phyloP scores from a whole-genome alignment of 495 filamentous ascomycete species.

The Talaromyces adpressus region DNA sequence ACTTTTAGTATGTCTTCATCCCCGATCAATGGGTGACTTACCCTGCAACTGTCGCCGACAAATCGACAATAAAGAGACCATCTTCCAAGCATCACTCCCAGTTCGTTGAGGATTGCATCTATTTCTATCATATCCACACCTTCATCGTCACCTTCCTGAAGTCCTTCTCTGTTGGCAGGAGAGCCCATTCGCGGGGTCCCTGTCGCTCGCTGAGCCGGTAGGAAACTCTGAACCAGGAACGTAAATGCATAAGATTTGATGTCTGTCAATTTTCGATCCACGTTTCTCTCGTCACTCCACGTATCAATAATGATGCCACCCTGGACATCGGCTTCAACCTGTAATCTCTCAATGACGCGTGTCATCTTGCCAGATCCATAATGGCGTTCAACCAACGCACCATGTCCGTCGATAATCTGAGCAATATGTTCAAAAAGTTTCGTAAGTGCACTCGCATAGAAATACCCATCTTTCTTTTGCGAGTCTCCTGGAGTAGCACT shows the following conservation, averaged over 20 bases:
- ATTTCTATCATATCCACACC: conserved; percentile 93
- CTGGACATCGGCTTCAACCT: conserved; percentile 92
- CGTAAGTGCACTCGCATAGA: conserved; percentile 86
- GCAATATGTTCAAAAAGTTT: conserved; percentile 96
- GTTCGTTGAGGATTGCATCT: conserved; percentile 77
- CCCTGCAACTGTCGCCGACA: conserved; percentile 73
- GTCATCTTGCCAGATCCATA: conserved; percentile 90
- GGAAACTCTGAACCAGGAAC: conserved; percentile 90
- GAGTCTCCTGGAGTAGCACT: conserved; percentile 51
- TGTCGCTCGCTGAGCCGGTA: conserved; percentile 56
- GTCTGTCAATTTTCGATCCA: conserved; percentile 83
- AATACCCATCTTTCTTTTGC: conserved; percentile 66
- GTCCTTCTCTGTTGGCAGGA: conserved; percentile 49
- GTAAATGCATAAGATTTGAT: conserved; percentile 96
- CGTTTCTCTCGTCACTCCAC: conserved; percentile 80
- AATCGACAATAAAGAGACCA: conserved; percentile 94
- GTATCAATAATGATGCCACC: conserved; percentile 96
- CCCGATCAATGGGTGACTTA: conserved; percentile 33
- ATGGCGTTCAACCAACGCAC: conserved; percentile 82
- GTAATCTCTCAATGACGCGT: conserved; percentile 89
- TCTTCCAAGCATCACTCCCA: conserved; percentile 80
- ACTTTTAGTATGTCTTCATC: conserved; percentile 31
- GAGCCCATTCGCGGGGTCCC: conserved; percentile 52
- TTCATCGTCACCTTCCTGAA: conserved; percentile 63
- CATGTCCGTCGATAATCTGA: conserved; percentile 88